Evolutionary conservation across 2,329 filamentous ascomycete species (phyloP).

Genomic region (Beauveria bassiana): DNA sequence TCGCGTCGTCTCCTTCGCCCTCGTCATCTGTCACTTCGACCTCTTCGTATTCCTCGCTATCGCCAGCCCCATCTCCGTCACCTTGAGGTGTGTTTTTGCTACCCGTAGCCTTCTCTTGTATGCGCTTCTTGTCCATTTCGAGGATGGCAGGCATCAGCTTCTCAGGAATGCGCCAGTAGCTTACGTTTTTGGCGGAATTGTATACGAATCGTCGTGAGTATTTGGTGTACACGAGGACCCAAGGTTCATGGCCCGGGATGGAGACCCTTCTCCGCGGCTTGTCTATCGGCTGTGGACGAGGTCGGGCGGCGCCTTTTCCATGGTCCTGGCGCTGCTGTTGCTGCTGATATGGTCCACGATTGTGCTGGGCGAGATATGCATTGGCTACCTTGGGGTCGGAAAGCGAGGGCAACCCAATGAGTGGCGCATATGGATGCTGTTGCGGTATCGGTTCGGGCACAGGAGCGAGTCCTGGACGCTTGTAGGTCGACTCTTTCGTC

Average conservation of each 20-base stretch:
- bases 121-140: slow-evolving; percentile 64
- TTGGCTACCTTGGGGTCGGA: slow-evolving; percentile 51
- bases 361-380: slow-evolving; percentile 51
- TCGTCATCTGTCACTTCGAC: slow-evolving; percentile 52
- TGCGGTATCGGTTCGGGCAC: slow-evolving; percentile 12
- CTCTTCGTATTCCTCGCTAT: slow-evolving; percentile 70
- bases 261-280: slow-evolving; percentile 70
- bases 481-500: slow-evolving; percentile 83
- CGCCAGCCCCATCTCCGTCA: slow-evolving; percentile 25
- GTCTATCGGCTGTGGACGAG: slow-evolving; percentile 63
- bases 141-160: slow-evolving; percentile 74
- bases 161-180: slow-evolving; percentile 90
- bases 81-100: slow-evolving; percentile 9
- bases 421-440: slow-evolving; percentile 23
- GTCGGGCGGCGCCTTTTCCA: slow-evolving; percentile 50
- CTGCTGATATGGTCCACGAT: slow-evolving; percentile 30
- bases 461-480: slow-evolving; percentile 49
- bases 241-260: slow-evolving; percentile 77
- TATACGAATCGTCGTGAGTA: slow-evolving; percentile 84
- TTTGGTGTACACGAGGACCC: slow-evolving; percentile 90
- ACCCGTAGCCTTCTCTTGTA: slow-evolving; percentile 46
- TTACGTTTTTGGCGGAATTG: slow-evolving; percentile 77
- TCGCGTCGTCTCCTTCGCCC: slow-evolving; percentile 26
- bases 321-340: slow-evolving; percentile 39
- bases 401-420: slow-evolving; percentile 29